Base-by-base conservation (phyloP, 192 early-diverging fungal species). In the Backusella macrospora region DNA sequence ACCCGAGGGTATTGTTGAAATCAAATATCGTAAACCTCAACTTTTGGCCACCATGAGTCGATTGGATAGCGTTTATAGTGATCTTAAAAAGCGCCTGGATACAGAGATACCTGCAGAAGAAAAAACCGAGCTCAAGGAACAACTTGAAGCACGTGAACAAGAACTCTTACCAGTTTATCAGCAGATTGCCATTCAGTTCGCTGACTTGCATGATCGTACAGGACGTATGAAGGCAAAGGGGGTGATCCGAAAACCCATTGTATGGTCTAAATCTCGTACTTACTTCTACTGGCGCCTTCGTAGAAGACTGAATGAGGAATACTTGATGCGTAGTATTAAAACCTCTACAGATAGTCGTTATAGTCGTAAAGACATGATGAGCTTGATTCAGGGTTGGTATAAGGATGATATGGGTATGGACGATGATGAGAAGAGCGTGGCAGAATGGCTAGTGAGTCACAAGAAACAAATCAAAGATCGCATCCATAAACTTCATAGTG, bases 21-120 rank as follows among this genome's bases (percentile, higher is more conserved):
- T 99, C 88, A 99, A 99, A 86, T 98, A 93, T 90, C 89, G 96
- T 34, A 93, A 92, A 78, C 91, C 95, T 26, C 96, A 98, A 80
- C 76, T 99, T 62, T 80, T 98, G 38, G 88, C 92, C 0, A 93
- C 94, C 34, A 96, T 99, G 92, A 95, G 96, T 80, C 89, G 97
- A 7, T 73, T 99, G 45, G 96, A 99, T 74, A 78, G 86, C 15
- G 79, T 83, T 70, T 97, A 96, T 82, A 80, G 87, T 37, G 72
- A 80, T 18, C 78, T 98, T 52, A 96, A 96, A 80, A 80, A 79
- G 39, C 75, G 83, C 4, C 81, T 95, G 59, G 78, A 80, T 38
- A 59, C 21, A 12, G 84, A 86, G 37, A 81, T 84, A 14, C 43
- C 87, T n/a, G 69, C 85, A n/a, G 86, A 91, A 13, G 79, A 92